Evolutionary conservation across 2,329 filamentous ascomycete species (phyloP).

Genomic region (Alternaria viburni): DNA sequence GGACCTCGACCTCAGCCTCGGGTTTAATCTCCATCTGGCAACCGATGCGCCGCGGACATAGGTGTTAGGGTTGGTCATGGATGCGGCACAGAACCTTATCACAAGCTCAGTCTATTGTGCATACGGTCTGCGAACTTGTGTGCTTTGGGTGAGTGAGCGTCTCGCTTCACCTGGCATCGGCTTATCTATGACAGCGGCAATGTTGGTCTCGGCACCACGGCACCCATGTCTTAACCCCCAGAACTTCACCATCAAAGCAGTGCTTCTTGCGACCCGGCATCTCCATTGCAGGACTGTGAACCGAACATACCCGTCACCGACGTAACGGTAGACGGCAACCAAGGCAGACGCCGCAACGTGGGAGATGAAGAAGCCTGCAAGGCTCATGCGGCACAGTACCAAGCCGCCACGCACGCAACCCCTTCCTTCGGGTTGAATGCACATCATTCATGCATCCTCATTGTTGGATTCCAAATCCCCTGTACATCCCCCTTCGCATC

Average conservation of each 20-base stretch:
- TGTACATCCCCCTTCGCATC: not conserved
- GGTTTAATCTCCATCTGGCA: not conserved
- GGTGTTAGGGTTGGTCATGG: not conserved
- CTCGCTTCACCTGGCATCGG: not conserved
- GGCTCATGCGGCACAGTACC: not conserved
- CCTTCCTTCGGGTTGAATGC: not conserved
- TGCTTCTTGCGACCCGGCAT: not conserved
- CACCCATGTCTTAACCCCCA: not conserved
- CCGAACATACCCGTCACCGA: not conserved
- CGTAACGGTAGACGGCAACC: not conserved
- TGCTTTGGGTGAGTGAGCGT: not conserved
- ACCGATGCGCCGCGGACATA: not conserved
- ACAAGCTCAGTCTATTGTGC: not conserved
- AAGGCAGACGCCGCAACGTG: not conserved
- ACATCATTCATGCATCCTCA: not conserved
- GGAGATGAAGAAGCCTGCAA: not conserved
- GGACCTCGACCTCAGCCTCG: conserved; percentile 2
- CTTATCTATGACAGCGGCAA: not conserved
- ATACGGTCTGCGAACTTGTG: not conserved
- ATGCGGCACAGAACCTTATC: not conserved
- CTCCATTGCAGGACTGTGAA: not conserved
- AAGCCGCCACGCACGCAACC: not conserved
- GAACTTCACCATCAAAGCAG: not conserved
- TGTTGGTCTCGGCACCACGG: not conserved
- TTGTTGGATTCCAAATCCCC: not conserved